Conservation (phyloP, 352 stramenopile genomes). For the Pythium volutum region DNA sequence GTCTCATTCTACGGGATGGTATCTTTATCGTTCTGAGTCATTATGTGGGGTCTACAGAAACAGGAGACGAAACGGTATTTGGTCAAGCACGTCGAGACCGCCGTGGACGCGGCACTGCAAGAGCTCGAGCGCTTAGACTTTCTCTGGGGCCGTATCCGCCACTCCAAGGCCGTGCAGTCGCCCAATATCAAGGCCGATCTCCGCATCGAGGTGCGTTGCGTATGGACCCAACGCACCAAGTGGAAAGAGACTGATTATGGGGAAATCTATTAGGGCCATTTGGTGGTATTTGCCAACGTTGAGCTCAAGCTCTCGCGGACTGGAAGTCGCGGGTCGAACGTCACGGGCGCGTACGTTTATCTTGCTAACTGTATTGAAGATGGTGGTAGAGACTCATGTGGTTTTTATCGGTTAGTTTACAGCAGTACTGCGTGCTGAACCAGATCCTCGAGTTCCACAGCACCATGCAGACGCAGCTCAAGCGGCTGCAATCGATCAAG, state of each 20-base stretch:
- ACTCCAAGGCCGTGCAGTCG: constrained; percentile 40
- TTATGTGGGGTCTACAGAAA: constrained; percentile 32
- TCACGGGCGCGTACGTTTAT: constrained; percentile 46
- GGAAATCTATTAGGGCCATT: constrained; percentile 45
- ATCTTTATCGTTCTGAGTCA: neutral
- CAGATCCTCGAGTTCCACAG: constrained; percentile 84
- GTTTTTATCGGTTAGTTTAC: constrained; percentile 33
- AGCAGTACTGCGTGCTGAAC: constrained; percentile 82
- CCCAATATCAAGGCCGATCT: constrained; percentile 64
- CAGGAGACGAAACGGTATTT: constrained; percentile 58
- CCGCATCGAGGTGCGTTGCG: constrained; percentile 57
- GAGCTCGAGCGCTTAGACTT: constrained; percentile 83
- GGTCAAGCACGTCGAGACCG: constrained; percentile 50
- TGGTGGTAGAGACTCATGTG: neutral
- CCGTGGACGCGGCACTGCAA: constrained; percentile 45
- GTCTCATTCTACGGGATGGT: neutral
- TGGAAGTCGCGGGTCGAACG: constrained; percentile 39
- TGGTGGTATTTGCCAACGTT: constrained; percentile 70
- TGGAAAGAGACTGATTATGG: neutral
- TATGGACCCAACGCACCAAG: too few relatives aligned
- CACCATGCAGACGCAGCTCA: constrained; percentile 57
- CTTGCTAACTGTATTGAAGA: neutral
- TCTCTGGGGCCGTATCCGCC: constrained; percentile 76
- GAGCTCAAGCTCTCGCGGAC: constrained; percentile 66
- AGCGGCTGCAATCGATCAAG: constrained; percentile 44